Evolutionary conservation across 768 basidiomycete species (phyloP).

Genomic region (Hygrocybe coccinea): DNA sequence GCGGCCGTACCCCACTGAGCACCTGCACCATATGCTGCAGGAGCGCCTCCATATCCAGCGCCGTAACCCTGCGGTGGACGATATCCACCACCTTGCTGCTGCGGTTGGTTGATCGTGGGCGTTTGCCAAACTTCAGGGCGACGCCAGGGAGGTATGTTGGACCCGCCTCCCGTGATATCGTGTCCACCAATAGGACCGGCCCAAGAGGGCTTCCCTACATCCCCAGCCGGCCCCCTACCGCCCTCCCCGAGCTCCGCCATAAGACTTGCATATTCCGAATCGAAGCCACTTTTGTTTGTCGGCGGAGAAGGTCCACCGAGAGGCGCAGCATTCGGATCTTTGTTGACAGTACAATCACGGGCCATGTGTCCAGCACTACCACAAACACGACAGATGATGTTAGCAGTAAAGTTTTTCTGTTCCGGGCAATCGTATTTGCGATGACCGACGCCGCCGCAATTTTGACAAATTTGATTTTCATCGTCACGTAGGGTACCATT

Average conservation of each 20-base stretch:
- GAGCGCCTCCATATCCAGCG: conserved; percentile 41
- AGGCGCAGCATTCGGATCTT: conserved; percentile 68
- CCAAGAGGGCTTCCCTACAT: conserved; percentile 51
- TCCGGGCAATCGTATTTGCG: conserved; percentile 99
- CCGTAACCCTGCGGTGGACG: conserved; percentile 65
- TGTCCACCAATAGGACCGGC: conserved; percentile 49
- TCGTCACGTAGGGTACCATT: conserved; percentile 99
- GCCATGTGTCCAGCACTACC: conserved; percentile 99
- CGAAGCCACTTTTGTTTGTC: conserved; percentile 73
- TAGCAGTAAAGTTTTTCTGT: conserved; percentile 97
- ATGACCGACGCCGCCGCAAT: conserved; percentile 89
- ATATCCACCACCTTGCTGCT: conserved; percentile 46
- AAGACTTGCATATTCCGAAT: conserved; percentile 94
- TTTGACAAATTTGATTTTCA: conserved; percentile 99
- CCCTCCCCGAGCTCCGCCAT: conserved; percentile 98
- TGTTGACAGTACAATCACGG: conserved; percentile 92
- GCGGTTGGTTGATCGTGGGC: conserved; percentile 43
- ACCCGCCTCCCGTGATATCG: conserved; percentile 68
- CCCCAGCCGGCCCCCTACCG: conserved; percentile 48
- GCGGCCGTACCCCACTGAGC: conserved; percentile 39
- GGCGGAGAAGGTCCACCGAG: conserved; percentile 46
- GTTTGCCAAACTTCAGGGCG: conserved; percentile 85
- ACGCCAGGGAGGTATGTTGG: conserved; percentile 86
- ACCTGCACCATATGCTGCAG: conserved; percentile 41
- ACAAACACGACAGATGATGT: conserved; percentile 98